Base-by-base conservation (phyloP, 2,329 filamentous ascomycete genomes). In the Metarhizium guizhouense region DNA sequence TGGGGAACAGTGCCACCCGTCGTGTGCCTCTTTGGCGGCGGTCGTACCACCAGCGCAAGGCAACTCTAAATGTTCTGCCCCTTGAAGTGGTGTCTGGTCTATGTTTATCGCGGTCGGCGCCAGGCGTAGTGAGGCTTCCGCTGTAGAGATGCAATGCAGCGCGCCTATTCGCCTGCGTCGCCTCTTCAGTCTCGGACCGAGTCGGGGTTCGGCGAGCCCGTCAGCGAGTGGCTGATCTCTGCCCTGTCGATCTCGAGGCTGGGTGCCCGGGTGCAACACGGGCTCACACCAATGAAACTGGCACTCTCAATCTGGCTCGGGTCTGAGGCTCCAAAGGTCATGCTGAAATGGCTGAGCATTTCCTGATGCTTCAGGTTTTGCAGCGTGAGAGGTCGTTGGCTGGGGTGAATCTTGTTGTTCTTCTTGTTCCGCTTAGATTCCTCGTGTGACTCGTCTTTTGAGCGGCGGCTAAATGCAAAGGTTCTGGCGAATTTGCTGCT, bases 351-450 rank as follows among this genome's bases (percentile, higher is more conserved):
- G 56, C 69, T 69, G 42, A 79, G 68, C 64, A 75, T 69, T 65
- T 77, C 72, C 62, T 77, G 76, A 61, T 78, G 73, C 54, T 69
- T 67, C 18, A 77, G 67, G 63, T 78, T 77, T 53, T 73, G 68
- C 55, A 71, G 67, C 8, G 73, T 76, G 52, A 77, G 67, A 30
- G 74, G 73, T 60, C 72, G 68, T 64, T 77, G 73, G 65, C 73
- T 72, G 6, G 75, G 74, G 61, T 78, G 74, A 18, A 65, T 56
- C 51, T 64, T 63, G n/a, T 67, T 66, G 57, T 66, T 67, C 56
- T 60, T 58, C 32, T 59, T 61, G 36, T 57, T 45, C 45, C 53
- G 54, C 30, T 53, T 57, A 42, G 56, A 51, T 11, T 67, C 62
- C 57, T 64, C 66, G 18, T 65, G 59, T 45, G 42, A 20, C 14